Percentiles rank a stretch among this genome's conserved stretches.
These are phyloP conservation scores for Xylaria sp. DNA, from an alignment of 2,329 filamentous ascomycete species.

Conservation along the genomic window DNA sequence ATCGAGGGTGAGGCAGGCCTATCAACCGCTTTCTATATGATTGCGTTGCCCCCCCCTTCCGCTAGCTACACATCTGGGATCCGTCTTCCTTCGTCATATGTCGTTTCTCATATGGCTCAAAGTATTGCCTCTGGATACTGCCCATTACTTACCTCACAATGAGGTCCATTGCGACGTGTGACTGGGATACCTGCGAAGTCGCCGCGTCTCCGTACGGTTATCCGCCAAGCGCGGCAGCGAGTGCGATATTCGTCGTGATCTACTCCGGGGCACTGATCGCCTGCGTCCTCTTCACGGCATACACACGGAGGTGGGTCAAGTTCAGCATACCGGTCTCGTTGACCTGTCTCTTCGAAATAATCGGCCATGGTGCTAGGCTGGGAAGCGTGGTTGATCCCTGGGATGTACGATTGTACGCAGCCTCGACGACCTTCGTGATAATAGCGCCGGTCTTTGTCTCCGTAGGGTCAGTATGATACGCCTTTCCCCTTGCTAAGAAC, in stretches of 20 bases:
- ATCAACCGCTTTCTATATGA: conserved; percentile 2
- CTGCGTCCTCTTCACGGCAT: conserved; percentile 22
- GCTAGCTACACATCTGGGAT: not conserved
- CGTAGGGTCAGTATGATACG: conserved; percentile 25
- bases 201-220: conserved; percentile 31
- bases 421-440: conserved; percentile 29
- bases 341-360: conserved; percentile 30
- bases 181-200: conserved; percentile 24
- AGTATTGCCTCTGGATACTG: conserved; percentile 2
- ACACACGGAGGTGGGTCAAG: conserved; percentile 17
- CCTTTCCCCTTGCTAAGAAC: not conserved
- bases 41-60: not conserved
- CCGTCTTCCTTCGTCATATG: conserved; percentile 8
- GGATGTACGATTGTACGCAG: conserved; percentile 29
- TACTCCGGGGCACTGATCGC: conserved; percentile 24
- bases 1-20: not conserved
- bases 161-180: conserved; percentile 26
- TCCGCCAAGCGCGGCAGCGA: conserved; percentile 25
- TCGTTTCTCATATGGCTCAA: conserved; percentile 6
- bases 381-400: conserved; percentile 30
- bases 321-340: conserved; percentile 30
- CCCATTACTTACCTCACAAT: conserved; percentile 10
- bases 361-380: conserved; percentile 30
- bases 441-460: conserved; percentile 36
- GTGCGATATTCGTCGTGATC: conserved; percentile 28